phyloP scores from a whole-genome alignment of 805 yeast species.

The Myxozyma kluyveri region DNA sequence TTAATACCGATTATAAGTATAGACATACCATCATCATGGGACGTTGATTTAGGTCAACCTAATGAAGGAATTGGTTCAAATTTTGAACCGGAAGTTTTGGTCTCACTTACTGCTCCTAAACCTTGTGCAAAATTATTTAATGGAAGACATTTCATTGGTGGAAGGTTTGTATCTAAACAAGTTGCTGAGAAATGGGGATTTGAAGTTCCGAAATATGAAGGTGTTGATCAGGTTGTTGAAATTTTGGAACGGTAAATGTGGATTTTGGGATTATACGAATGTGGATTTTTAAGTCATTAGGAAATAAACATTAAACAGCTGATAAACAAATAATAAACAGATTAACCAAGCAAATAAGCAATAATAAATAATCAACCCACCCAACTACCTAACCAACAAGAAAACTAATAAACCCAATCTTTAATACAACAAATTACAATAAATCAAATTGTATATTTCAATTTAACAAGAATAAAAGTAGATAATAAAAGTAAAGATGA shows the following conservation, averaged over 20 bases:
- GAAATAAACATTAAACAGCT: not conserved
- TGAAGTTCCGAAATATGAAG: conserved; percentile 58
- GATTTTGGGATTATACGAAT: no score
- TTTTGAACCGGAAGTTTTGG: conserved; percentile 63
- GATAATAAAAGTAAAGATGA: no score
- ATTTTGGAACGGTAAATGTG: no score
- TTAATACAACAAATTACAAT: no score
- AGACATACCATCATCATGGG: conserved; percentile 97
- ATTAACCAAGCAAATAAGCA: not conserved
- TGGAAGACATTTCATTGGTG: conserved; percentile 78
- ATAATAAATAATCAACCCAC: not conserved
- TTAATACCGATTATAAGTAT: conserved; percentile 67
- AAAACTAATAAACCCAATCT: not conserved
- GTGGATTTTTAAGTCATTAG: not conserved
- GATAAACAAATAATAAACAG: not conserved
- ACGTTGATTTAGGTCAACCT: conserved; percentile 81
- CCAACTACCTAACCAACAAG: no score
- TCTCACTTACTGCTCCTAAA: conserved; percentile 91
- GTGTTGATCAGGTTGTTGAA: conserved; percentile 49
- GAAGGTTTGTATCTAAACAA: conserved; percentile 68
- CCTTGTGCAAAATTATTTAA: conserved; percentile 65
- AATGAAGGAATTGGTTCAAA: conserved; percentile 39
- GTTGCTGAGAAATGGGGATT: conserved; percentile 75
- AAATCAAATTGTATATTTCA: no score
- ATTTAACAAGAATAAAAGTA: no score